Base-by-base conservation (phyloP, 169 alveolate species). In the Toxoplasma gondii region DNA sequence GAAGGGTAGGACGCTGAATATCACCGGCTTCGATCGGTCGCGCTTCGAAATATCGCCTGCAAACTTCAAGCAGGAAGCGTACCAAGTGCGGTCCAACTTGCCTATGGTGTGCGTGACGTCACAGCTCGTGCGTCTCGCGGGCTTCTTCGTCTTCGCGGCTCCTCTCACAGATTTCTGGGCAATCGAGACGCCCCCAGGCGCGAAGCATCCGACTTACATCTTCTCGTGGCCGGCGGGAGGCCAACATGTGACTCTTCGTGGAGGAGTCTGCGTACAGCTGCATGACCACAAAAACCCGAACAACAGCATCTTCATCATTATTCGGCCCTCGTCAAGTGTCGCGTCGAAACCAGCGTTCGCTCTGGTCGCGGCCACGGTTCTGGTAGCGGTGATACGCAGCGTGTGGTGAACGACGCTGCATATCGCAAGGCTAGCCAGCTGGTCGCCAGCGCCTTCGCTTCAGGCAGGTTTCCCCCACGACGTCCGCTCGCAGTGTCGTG, bases 131-230 rank as follows among this genome's bases (percentile, higher is more conserved):
- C 34, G 67, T 2, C 64, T 29, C 4, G n/a, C 90, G 67, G 90
- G 44, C 16, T 82, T 41, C 64, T 82, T 82, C 90, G 24, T 82
- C 67, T 82, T 82, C 67, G n/a, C 90, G 17, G 53, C 90, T 36
- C 90, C 90, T 5, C 64, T 82, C 34, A 43, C 90, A 44, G 90
- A 82, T 82, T 82, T 82, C 67, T 82, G 90, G 90, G 27, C 38
- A n/a, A 78, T n/a, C 2, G 34, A 39, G n/a, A 38, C 41, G 41
- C 90, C 90, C 9, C 69, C n/a, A 27, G 90, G 90, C 34, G 53
- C 64, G 31, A 41, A 41, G 7, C 41, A 41, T 31, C 69, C 54
- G n/a, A 82, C 41, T 7, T 82, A 82, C 67, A 27, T 39, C 67
- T 82, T 82, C 67, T 29, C 69, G 69, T 82, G 90, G 90, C 90